Evolutionary conservation across 805 yeast genomes (phyloP).

Genomic region (Wickerhamiella sergipiensis): DNA sequence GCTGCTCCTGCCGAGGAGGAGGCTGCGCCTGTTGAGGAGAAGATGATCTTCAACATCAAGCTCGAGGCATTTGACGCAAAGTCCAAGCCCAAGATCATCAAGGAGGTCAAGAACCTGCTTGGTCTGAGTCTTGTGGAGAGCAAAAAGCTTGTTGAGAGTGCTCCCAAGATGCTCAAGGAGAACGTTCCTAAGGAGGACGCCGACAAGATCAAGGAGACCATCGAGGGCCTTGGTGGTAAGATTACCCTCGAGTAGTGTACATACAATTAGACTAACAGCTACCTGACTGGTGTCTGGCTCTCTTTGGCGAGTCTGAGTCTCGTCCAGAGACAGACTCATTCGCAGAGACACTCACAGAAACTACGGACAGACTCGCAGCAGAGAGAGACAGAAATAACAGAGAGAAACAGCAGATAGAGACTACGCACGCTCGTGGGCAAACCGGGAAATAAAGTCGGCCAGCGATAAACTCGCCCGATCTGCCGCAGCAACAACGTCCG

Average conservation of each 20-base stretch:
- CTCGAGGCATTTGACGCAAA: slow-evolving; percentile 89
- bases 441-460: slow-evolving; percentile 1
- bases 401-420: too few relatives aligned
- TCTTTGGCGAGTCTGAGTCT: too few relatives aligned
- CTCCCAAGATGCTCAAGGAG: slow-evolving; percentile 93
- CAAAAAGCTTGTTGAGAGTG: slow-evolving; percentile 93
- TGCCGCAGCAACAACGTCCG: background rate
- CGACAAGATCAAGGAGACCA: slow-evolving; percentile 81
- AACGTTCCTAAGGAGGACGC: slow-evolving; percentile 96
- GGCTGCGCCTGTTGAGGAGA: slow-evolving; percentile 76
- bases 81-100: slow-evolving; percentile 92
- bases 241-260: slow-evolving; percentile 59
- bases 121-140: slow-evolving; percentile 92
- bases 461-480: slow-evolving; percentile 3
- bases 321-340: too few relatives aligned
- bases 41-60: slow-evolving; percentile 84
- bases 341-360: too few relatives aligned
- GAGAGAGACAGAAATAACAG: too few relatives aligned
- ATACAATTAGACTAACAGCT: background rate
- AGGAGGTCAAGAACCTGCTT: slow-evolving; percentile 84
- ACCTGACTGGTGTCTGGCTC: too few relatives aligned
- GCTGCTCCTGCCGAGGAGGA: slow-evolving; percentile 58
- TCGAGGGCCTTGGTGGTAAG: slow-evolving; percentile 94
- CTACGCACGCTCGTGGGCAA: background rate
- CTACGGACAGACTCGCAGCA: too few relatives aligned